A percentile compares a stretch with the other conserved stretches of the same genome.
Conservation (phyloP, 306 rosid genomes). For the Bauhinia variegata region DNA sequence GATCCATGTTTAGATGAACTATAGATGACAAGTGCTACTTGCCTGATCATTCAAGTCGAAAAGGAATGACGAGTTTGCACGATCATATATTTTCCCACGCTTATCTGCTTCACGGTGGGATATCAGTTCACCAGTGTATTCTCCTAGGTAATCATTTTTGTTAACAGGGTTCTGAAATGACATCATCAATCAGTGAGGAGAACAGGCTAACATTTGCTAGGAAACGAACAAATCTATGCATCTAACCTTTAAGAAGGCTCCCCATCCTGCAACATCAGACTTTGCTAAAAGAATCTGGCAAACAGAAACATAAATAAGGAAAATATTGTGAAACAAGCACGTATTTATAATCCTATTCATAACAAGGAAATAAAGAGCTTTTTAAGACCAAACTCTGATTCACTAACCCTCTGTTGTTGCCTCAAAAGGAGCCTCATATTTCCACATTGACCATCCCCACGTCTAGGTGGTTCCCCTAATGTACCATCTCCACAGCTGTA, state of each 20-base stretch:
- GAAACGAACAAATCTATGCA: slow-evolving; percentile 24
- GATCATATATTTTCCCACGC: slow-evolving; percentile 97
- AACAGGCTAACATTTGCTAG: slow-evolving; percentile 12
- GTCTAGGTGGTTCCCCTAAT: slow-evolving; percentile 83
- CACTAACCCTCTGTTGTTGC: slow-evolving; percentile 93
- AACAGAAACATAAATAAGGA: slow-evolving; percentile 23
- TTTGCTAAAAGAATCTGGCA: slow-evolving; percentile 84
- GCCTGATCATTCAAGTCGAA: slow-evolving; percentile 99
- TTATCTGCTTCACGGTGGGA: slow-evolving; percentile 97
- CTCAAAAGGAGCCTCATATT: slow-evolving; percentile 97
- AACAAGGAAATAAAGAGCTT: slow-evolving; percentile 17
- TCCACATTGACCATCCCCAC: slow-evolving; percentile 94
- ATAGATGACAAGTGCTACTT: slow-evolving; percentile 36
- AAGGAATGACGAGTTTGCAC: slow-evolving; percentile 95
- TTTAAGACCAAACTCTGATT: slow-evolving; percentile 21
- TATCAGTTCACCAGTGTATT: slow-evolving; percentile 92
- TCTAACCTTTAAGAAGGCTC: slow-evolving; percentile 91
- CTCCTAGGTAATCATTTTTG: slow-evolving; percentile 96
- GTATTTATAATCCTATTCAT: slow-evolving; percentile 26
- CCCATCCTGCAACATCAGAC: slow-evolving; percentile 99
- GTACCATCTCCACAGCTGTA: slow-evolving; percentile 91
- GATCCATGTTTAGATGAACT: slow-evolving; percentile 5
- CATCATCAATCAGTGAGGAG: slow-evolving; percentile 43
- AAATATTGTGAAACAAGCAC: slow-evolving; percentile 24
- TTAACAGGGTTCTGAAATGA: slow-evolving; percentile 86